phyloP scores from a whole-genome alignment of 129 eudicot genomes.

The Heracleum sosnowskyi region DNA sequence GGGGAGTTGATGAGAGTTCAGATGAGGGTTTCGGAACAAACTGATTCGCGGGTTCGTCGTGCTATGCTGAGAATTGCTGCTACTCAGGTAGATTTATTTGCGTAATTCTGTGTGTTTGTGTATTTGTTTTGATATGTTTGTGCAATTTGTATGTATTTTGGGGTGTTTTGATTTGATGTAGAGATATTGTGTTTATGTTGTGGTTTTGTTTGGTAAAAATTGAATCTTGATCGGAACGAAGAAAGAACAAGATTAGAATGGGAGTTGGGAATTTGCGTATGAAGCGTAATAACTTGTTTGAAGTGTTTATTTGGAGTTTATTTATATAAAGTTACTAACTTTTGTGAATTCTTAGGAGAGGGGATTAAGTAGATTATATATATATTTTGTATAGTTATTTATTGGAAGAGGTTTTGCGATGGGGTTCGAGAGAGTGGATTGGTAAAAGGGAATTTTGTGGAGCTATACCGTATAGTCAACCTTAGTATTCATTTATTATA shows the following conservation, averaged over 20 bases:
- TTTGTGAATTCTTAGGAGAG: background rate
- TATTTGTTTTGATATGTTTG: background rate
- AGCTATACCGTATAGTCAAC: background rate
- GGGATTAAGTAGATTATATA: background rate
- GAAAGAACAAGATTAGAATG: background rate
- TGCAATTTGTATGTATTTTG: background rate
- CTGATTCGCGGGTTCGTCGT: constrained; percentile 74
- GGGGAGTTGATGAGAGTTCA: constrained; percentile 91
- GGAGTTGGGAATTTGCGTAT: background rate
- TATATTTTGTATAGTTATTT: background rate
- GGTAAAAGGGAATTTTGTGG: too few relatives aligned
- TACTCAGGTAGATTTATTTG: constrained; percentile 55
- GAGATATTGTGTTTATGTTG: background rate
- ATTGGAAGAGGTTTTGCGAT: background rate
- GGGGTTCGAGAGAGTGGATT: too few relatives aligned
- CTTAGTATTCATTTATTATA: background rate
- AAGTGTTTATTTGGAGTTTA: background rate
- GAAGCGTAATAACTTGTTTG: background rate
- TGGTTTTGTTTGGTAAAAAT: background rate
- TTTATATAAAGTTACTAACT: background rate
- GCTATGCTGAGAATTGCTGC: constrained; percentile 86
- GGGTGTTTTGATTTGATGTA: background rate
- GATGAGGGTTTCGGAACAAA: constrained; percentile 72
- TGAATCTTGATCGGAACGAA: background rate
- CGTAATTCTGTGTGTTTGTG: background rate